Conservation (phyloP, 2,329 filamentous ascomycete genomes). For the Diplodia scrobiculata region DNA sequence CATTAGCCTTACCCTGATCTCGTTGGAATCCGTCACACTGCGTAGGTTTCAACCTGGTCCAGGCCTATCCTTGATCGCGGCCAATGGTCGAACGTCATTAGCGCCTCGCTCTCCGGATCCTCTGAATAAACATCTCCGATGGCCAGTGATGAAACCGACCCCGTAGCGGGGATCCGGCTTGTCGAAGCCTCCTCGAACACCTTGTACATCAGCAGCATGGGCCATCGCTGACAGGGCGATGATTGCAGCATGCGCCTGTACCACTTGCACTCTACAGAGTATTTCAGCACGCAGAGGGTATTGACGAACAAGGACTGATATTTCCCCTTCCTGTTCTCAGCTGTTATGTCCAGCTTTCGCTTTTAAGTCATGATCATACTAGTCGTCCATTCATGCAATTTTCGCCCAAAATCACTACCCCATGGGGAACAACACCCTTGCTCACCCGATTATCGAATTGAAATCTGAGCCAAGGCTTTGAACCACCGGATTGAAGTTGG, state of each 20-base stretch:
- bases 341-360: neutral
- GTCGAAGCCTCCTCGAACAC: neutral
- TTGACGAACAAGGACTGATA: neutral
- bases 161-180: neutral
- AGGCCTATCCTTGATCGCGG: neutral
- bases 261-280: neutral
- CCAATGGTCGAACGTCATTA: slow-evolving; percentile 3
- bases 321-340: neutral
- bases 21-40: slow-evolving; percentile 3
- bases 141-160: neutral
- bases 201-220: neutral
- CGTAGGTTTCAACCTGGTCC: neutral
- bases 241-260: neutral
- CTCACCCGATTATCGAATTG: slow-evolving; percentile 13
- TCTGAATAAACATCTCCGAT: slow-evolving; percentile 11
- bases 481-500: slow-evolving; percentile 28
- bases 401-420: neutral
- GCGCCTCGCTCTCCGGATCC: neutral
- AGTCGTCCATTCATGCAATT: slow-evolving; percentile 7
- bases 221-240: neutral
- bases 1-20: neutral
- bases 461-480: slow-evolving; percentile 22
- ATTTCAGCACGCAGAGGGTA: neutral
- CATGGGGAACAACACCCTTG: neutral
- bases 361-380: neutral